phyloP scores from a whole-genome alignment of 1,139 yeast species.

The Pichia sp. region DNA sequence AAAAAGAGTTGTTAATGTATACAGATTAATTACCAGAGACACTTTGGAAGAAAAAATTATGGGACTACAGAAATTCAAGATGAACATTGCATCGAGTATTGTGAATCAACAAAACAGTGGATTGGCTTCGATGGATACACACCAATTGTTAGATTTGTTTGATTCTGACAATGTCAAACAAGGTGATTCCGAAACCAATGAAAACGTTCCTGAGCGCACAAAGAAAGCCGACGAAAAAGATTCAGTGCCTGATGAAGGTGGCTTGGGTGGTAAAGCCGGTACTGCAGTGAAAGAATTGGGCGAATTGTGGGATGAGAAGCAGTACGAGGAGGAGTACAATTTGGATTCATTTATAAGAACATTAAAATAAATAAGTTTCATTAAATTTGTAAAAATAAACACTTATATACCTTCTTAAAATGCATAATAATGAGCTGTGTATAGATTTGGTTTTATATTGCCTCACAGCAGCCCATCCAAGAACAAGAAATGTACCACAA shows the following conservation, averaged over 20 bases:
- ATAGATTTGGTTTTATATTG: no score
- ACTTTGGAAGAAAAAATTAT: conserved; percentile 95
- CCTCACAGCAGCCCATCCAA: no score
- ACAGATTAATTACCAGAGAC: conserved; percentile 77
- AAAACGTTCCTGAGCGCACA: background rate
- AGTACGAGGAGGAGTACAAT: conserved; percentile 93
- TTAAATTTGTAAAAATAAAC: no score
- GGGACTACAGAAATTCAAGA: conserved; percentile 96
- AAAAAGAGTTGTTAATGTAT: conserved; percentile 75
- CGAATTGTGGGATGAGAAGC: conserved; percentile 95
- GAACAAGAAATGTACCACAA: no score
- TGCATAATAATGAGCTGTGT: no score
- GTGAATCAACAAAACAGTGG: conserved; percentile 97
- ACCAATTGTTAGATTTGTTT: conserved; percentile 84
- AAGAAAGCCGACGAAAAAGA: conserved; percentile 7
- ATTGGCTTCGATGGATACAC: conserved; percentile 91
- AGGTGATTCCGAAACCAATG: conserved; percentile 1
- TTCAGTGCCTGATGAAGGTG: conserved; percentile 49
- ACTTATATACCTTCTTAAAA: no score
- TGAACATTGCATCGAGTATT: conserved; percentile 93
- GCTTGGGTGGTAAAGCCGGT: conserved; percentile 56
- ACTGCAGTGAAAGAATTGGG: conserved; percentile 80
- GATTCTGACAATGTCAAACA: conserved; percentile 47
- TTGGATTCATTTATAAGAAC: conserved; percentile 87
- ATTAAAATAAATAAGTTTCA: conserved; percentile 23